A percentile compares a stretch with the other conserved stretches of the same genome.
Evolutionary conservation across 1,284 basidiomycete species (phyloP).

Genomic region (Trichosporon ovoides): DNA sequence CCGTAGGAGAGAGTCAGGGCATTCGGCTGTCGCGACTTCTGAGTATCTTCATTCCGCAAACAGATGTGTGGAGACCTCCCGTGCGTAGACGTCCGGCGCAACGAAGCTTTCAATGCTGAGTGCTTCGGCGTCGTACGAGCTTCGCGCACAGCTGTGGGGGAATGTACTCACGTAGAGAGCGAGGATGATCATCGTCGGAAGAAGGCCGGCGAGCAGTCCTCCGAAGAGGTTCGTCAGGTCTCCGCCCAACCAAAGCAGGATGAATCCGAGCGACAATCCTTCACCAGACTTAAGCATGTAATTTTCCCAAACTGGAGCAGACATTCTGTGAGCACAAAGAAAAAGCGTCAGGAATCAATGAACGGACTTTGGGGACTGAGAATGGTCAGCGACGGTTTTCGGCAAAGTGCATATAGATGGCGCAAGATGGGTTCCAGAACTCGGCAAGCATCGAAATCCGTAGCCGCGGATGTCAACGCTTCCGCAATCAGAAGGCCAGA

Average conservation of each 20-base stretch:
- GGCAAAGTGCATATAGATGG: not conserved
- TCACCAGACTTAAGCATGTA: slow-evolving; percentile 85
- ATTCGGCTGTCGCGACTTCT: slow-evolving; percentile 4
- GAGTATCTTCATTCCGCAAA: slow-evolving; percentile 3
- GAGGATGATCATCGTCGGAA: slow-evolving; percentile 81
- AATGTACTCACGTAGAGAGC: slow-evolving; percentile 67
- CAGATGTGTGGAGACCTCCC: not conserved
- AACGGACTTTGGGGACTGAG: slow-evolving; percentile 30
- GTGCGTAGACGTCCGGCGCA: not conserved
- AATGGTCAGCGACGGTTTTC: slow-evolving; percentile 7
- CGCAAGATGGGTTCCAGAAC: not conserved
- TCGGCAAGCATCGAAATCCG: no score
- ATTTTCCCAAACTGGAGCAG: slow-evolving; percentile 72
- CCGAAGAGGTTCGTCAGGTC: slow-evolving; percentile 77
- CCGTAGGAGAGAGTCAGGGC: not conserved
- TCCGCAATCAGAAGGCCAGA: no score
- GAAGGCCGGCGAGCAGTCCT: slow-evolving; percentile 64
- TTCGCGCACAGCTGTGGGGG: not conserved
- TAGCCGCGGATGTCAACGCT: no score
- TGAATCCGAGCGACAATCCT: slow-evolving; percentile 77
- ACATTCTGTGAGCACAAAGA: slow-evolving; percentile 19
- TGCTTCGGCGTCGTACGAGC: slow-evolving; percentile 9
- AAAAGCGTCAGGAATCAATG: slow-evolving; percentile 8
- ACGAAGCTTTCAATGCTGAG: no score
- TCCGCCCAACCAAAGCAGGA: slow-evolving; percentile 75